Conservation (phyloP, 2,329 filamentous ascomycete genomes). For the Clarireedia hainanense region DNA sequence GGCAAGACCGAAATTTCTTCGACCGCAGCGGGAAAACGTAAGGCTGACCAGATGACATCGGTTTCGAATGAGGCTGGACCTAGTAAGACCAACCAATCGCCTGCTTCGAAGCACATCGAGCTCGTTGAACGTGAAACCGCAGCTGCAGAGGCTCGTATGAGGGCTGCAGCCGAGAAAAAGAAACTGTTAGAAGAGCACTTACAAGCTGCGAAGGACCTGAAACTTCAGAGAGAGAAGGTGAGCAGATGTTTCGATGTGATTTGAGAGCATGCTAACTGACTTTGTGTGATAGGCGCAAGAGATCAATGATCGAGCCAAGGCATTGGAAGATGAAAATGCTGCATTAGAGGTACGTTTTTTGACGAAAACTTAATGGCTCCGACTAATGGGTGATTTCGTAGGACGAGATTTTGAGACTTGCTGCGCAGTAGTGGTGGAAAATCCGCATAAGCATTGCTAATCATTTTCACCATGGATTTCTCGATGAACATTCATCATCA, state of each 20-base stretch:
- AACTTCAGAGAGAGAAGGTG: background rate
- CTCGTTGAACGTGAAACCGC: background rate
- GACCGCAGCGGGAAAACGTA: constrained; percentile 1
- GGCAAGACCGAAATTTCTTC: background rate
- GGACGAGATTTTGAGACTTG: background rate
- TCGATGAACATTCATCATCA: no score
- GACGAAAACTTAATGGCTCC: background rate
- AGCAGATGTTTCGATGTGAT: background rate
- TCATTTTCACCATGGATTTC: no score
- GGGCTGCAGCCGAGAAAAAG: constrained; percentile 6
- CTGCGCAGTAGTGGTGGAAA: background rate
- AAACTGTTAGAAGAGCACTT: constrained; percentile 4
- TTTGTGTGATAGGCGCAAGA: constrained; percentile 1
- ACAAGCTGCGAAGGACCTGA: background rate
- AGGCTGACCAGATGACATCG: constrained; percentile 2
- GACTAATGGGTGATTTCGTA: background rate
- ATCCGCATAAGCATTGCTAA: no score
- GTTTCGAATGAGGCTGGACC: background rate
- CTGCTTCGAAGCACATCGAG: constrained; percentile 3
- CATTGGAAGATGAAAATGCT: constrained; percentile 9
- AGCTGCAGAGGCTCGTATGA: constrained; percentile 1
- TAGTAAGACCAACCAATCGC: constrained; percentile 6
- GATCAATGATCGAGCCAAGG: constrained; percentile 3
- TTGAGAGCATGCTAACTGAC: background rate
- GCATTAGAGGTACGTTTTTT: constrained; percentile 9